Evolutionary conservation across 2,329 filamentous ascomycete genomes (phyloP), one percentile per base, ranked within the genome.

Genomic region (Daldinia sp.): DNA sequence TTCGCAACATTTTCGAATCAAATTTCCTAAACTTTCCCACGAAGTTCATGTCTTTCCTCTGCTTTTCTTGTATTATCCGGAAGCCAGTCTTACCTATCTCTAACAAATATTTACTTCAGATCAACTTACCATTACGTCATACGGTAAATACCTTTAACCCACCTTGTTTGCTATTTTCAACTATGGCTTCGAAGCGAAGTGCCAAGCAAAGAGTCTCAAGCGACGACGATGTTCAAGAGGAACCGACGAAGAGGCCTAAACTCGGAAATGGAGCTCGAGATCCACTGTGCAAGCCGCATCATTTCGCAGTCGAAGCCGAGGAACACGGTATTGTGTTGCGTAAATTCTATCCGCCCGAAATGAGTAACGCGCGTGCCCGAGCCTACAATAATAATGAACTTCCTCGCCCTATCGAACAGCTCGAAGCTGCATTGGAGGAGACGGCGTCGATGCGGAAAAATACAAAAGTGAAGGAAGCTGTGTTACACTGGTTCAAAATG

Each of bases 401-500:
- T 3, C 86, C 90, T 3, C 88, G 92, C 0, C 94, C 94, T 0
- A 91, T 97, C 20, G 89, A 94, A 73, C 79, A 87, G 0, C 84
- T 97, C 1, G 78, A 88, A 5, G 78, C 82, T 0, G 89, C 90
- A 0, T 83, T 94, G 4, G 77, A 84, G 26, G 86, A 89, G 1
- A 96, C 93, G 0, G 80, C 83, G 2, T 74, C 80, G 0, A 78
- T 80, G 39, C 85, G 92, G 7, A 81, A 84, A 30, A 79, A 81
- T 1, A 84, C 92, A 12, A 69, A 81, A 1, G 81, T 85, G 0
- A 87, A 87, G 33, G 82, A 87, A 28, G 88, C 90, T 0, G 90
- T 97, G 0, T 87, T 97, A 0, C 93, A 97, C 80, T 97, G 94
- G 94, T 97, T 95, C 83, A 97, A 96, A 80, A 89, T 88, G 75